Evolutionary conservation across 176 grass and related monocot genomes (phyloP).

Genomic region (Oryza coarctata): DNA sequence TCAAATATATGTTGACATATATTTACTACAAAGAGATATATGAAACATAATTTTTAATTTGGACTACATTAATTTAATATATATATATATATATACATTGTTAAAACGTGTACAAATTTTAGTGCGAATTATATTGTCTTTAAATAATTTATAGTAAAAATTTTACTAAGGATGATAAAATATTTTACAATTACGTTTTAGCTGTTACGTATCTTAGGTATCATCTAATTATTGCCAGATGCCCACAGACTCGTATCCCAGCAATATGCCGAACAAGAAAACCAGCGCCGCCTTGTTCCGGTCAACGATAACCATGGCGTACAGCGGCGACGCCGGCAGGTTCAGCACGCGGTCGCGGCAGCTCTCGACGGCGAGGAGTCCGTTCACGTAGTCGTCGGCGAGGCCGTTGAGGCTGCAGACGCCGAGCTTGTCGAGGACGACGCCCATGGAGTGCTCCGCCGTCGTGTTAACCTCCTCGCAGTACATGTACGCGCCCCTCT

Average conservation of each 20-base stretch:
- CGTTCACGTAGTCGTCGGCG: background rate
- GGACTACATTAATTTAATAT: no score
- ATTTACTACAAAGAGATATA: no score
- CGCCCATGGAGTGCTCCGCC: background rate
- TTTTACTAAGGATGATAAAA: no score
- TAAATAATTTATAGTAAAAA: no score
- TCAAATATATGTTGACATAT: no score
- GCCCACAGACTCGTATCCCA: background rate
- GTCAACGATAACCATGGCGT: background rate
- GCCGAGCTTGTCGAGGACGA: background rate
- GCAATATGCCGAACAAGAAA: background rate
- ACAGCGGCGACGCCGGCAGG: slow-evolving; percentile 10
- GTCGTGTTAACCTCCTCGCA: background rate
- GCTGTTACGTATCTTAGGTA: no score
- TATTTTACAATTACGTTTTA: no score
- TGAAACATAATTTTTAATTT: no score
- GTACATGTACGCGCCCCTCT: background rate
- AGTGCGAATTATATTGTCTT: no score
- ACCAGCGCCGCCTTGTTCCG: slow-evolving; percentile 16
- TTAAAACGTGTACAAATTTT: no score
- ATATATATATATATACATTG: no score
- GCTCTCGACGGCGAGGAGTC: background rate
- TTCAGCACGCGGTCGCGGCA: background rate
- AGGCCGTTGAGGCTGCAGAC: background rate
- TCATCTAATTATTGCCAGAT: no score